A percentile compares a stretch with the other conserved stretches of the same genome.
Conservation (phyloP, 805 yeast species). For the Kuraishia borneana region DNA sequence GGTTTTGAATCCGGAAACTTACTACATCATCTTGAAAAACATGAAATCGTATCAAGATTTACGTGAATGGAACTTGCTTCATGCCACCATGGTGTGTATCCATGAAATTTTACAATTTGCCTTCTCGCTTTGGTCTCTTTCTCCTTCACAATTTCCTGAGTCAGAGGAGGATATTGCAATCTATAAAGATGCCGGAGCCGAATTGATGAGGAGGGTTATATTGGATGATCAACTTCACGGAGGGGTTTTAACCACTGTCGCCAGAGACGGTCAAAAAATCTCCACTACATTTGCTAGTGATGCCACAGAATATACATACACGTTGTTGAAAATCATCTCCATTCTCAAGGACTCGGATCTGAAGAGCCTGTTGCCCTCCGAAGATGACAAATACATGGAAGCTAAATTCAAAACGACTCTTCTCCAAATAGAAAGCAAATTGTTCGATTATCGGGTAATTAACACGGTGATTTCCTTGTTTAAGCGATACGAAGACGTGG, state of each 20-base stretch:
- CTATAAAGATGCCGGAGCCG: constrained; percentile 20
- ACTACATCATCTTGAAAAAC: constrained; percentile 33
- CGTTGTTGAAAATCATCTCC: constrained; percentile 34
- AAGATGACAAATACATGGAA: not conserved
- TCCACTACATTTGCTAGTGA: constrained; percentile 52
- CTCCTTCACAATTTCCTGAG: constrained; percentile 9
- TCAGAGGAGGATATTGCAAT: constrained; percentile 30
- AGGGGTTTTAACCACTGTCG: constrained; percentile 42
- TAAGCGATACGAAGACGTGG: constrained; percentile 48
- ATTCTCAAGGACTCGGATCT: not conserved
- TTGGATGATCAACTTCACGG: constrained; percentile 57
- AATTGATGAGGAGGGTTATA: constrained; percentile 38
- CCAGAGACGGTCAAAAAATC: constrained; percentile 52
- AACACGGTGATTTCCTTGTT: constrained; percentile 56
- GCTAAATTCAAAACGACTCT: constrained; percentile 32
- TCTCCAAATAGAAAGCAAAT: not conserved
- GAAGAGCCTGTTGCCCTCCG: not conserved
- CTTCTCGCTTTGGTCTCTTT: constrained; percentile 18
- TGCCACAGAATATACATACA: constrained; percentile 53
- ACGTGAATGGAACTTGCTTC: constrained; percentile 49
- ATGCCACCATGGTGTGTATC: constrained; percentile 60
- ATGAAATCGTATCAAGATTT: constrained; percentile 27
- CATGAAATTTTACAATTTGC: constrained; percentile 43
- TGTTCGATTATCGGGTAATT: constrained; percentile 21
- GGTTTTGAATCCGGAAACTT: constrained; percentile 50